Percentiles rank a stretch among this genome's conserved stretches.
Conservation (phyloP, 257 asterid genomes). For the Solanum ossicruentum region DNA sequence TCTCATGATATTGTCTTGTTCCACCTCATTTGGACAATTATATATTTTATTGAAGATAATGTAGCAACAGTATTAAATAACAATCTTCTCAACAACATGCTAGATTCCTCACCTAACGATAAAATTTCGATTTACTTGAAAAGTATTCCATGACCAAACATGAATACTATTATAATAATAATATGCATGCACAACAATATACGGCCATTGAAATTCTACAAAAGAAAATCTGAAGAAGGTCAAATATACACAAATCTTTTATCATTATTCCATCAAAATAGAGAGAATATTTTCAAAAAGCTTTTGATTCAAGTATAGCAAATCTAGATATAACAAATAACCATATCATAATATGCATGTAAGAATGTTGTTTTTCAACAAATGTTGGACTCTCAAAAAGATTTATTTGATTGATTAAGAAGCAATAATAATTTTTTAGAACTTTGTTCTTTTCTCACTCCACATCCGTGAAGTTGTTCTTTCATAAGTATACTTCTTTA, state of each 20-base stretch:
- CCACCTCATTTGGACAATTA: neutral
- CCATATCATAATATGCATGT: neutral
- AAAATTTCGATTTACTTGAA: neutral
- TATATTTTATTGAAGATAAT: neutral
- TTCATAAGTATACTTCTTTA: neutral
- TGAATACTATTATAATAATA: neutral
- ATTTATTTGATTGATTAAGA: neutral
- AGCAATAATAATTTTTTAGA: neutral
- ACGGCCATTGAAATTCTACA: too few species aligned
- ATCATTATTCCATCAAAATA: too few species aligned
- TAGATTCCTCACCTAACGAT: neutral
- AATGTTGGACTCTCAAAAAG: neutral
- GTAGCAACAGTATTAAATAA: neutral
- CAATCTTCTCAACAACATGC: neutral
- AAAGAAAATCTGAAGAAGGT: too few species aligned
- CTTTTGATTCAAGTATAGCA: too few species aligned
- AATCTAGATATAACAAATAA: too few species aligned
- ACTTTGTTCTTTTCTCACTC: neutral
- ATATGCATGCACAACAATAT: too few species aligned
- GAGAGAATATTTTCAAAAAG: too few species aligned
- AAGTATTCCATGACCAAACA: neutral
- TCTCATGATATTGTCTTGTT: conserved; percentile 7
- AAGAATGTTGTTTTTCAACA: neutral
- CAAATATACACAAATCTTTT: too few species aligned
- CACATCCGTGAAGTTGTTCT: neutral